Percentiles rank a stretch among this genome's conserved stretches.
Evolutionary conservation across 768 basidiomycete genomes (phyloP).

Genomic region (Lepiota brunneoincarnata): DNA sequence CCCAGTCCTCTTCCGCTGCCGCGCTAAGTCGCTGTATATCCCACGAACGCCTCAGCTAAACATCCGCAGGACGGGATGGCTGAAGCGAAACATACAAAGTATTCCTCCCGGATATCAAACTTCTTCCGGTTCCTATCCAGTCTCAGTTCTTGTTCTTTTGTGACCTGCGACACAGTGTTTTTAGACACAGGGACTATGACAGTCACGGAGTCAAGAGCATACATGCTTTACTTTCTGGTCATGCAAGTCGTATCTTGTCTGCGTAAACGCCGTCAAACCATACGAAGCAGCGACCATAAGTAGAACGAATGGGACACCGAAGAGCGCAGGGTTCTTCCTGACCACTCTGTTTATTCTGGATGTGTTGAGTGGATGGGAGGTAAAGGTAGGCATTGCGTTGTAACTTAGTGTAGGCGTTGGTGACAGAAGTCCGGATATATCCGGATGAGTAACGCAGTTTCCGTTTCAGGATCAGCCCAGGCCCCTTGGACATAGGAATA

Average conservation of each 20-base stretch:
- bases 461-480: conserved; percentile 6
- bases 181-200: not conserved
- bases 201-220: conserved; percentile 13
- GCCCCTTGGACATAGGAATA: too few species aligned
- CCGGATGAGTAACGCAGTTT: conserved; percentile 21
- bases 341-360: conserved; percentile 41
- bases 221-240: conserved; percentile 76
- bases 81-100: conserved; percentile 69
- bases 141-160: conserved; percentile 75
- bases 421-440: conserved; percentile 15
- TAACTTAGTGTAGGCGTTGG: too few species aligned
- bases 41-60: not conserved
- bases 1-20: conserved; percentile 71
- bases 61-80: not conserved
- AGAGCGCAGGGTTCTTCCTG: conserved; percentile 63
- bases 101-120: conserved; percentile 94
- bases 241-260: conserved; percentile 88
- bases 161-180: conserved; percentile 42
- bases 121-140: conserved; percentile 69
- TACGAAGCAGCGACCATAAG: conserved; percentile 87
- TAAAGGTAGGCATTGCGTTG: conserved; percentile 37
- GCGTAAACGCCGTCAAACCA: conserved; percentile 78
- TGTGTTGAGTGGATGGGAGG: conserved; percentile 42
- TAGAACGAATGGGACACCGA: conserved; percentile 85
- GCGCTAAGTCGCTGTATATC: conserved; percentile 59